Evolutionary conservation across 371 early-diverging fungal species (phyloP), one percentile per base, ranked within the genome.

Genomic region (Mucor sp.): DNA sequence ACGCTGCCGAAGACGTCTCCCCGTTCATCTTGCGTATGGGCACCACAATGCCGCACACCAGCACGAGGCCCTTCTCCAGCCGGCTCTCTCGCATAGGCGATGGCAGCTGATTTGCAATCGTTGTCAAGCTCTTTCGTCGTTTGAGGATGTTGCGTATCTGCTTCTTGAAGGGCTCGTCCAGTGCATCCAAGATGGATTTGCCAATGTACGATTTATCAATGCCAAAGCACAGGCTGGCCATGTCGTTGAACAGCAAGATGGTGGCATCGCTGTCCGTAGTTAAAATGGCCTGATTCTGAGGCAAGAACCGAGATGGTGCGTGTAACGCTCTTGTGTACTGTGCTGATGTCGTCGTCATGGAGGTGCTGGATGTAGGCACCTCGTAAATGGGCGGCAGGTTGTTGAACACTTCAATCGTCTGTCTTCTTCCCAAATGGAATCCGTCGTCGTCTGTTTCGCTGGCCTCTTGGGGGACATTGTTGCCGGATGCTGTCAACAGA

Each of bases 21-120:
- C 83, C 75, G 65, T 80, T 77, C 55, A 71, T 76, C 63, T 82
- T 83, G 32, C 75, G 71, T 55, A 87, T 83, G 5, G 85, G 80
- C 9, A 87, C 72, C 76, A 88, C 69, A 80, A 84, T 41, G 84
- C 87, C 88, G 44, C 86, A 86, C 23, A 85, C 82, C 35, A 87
- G 68, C 44, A 84, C 84, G 50, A 72, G 58, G 1, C 68, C 68
- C 47, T 57, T 63, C 17, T 64, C 50, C 23, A 27, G 23, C 48
- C 35, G 25, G 11, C 35, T 19, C 28, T 57, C 48, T n/a, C 55
- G 56, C 27, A 27, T 53, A 3, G 53, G 27, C 15, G 27, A 11
- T 27, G 53, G 53, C 12, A 53, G 25, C 14, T 30, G 41, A 35
- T 12, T 37, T 11, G 28, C 58, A 35, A 55, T 21, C 0, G 14